Percentiles rank a stretch among this genome's conserved stretches.
Conservation (phyloP, 1,139 yeast species). For the Yamadazyma buinensis region DNA sequence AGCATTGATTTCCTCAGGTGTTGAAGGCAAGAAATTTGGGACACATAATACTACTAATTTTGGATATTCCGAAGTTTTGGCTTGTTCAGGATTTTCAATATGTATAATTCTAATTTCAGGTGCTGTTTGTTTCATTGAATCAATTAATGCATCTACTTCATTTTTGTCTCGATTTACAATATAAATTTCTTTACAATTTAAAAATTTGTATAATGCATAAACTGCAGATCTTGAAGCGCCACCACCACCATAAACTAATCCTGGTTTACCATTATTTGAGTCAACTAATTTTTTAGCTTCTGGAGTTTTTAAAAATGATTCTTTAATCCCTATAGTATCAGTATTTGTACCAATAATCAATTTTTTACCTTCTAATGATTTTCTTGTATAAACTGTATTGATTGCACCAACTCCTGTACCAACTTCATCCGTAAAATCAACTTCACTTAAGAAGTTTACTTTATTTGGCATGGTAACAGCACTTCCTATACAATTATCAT, state of each 20-base stretch:
- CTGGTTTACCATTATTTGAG: slow-evolving; percentile 14
- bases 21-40: slow-evolving; percentile 22
- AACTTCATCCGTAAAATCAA: slow-evolving; percentile 21
- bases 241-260: slow-evolving; percentile 31
- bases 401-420: slow-evolving; percentile 27
- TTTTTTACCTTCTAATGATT: slow-evolving; percentile 4
- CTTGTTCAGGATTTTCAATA: slow-evolving; percentile 19
- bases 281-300: slow-evolving; percentile 7
- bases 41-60: slow-evolving; percentile 22
- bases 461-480: slow-evolving; percentile 31
- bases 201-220: slow-evolving; percentile 20
- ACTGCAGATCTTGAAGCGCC: slow-evolving; percentile 32
- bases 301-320: slow-evolving; percentile 19
- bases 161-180: slow-evolving; percentile 22
- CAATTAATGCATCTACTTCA: slow-evolving; percentile 20
- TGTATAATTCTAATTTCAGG: slow-evolving; percentile 20
- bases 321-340: slow-evolving; percentile 26
- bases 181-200: slow-evolving; percentile 21
- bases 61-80: slow-evolving; percentile 14
- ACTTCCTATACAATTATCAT: slow-evolving; percentile 18
- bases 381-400: slow-evolving; percentile 25
- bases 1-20: slow-evolving; percentile 20
- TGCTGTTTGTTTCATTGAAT: slow-evolving; percentile 16
- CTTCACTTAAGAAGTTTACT: slow-evolving; percentile 19
- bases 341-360: slow-evolving; percentile 24